Base-by-base conservation (phyloP, 2,329 filamentous ascomycete genomes). In the Ceratocystis diversiconidia region DNA sequence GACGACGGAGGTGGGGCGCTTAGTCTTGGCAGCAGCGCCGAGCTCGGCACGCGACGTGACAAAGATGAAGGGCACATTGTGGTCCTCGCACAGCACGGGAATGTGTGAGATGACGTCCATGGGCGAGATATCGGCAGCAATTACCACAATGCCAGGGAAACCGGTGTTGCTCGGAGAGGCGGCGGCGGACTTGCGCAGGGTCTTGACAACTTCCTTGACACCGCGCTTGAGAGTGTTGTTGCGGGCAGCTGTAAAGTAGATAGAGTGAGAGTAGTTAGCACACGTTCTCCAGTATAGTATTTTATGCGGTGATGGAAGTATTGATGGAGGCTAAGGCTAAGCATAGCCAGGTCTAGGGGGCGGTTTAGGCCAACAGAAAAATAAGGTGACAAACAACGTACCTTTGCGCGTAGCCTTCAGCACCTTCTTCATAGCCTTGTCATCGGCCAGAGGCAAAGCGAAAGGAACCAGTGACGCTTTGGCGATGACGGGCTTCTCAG, bases 91-190 rank as follows among this genome's bases (percentile, higher is more conserved):
- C 67, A 97, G 87, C 66, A 99, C 89, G 72, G 94, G 94, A 70
- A 99, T 89, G 79, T 99, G 94, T 68, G 90, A 94, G 79, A 99
- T 96, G 75, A 99, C 94, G 77, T 99, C 94, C 86, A 94, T 92
- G 70, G 94, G 94, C 64, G 90, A 96, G 79, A 99, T 97, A 77
- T 99, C 94, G 72, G 90, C 94, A 44, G 94, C 94, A 71, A 99
- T 90, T 75, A 99, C 81, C 72, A 96, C 90, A 70, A 99, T 82
- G 70, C 85, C 82, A 57, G 89, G 86, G 72, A 85, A 80, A 64
- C 82, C 75, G 63, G 82, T 79, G 73, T 83, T 79, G 70, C 84
- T 82, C 68, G 85, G 82, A n/a, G 85, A 83, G 66, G 85, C 83
- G 71, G 84, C 76, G 66, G 89, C 82, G 15, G 90, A 92, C 80